Evolutionary conservation across 2,329 filamentous ascomycete genomes (phyloP).

Genomic region (Hypoxylon sp.): DNA sequence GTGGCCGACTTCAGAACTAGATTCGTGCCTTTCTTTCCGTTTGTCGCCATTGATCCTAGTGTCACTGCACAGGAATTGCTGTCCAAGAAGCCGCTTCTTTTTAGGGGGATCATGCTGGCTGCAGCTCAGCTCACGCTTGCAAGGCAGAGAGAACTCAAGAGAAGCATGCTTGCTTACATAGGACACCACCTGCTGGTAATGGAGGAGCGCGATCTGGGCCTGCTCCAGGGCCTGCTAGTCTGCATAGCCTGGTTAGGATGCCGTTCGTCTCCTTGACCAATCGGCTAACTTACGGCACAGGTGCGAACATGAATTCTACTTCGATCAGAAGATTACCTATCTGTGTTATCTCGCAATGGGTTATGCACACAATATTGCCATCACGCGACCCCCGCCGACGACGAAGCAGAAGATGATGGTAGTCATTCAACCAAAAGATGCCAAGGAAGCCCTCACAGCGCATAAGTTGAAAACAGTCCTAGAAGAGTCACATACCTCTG

Average conservation of each 20-base stretch:
- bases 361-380: conserved; percentile 52
- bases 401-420: conserved; percentile 28
- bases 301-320: conserved; percentile 48
- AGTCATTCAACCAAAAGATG: conserved; percentile 23
- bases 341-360: conserved; percentile 52
- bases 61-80: conserved; percentile 44
- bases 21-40: conserved; percentile 50
- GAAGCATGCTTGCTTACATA: conserved; percentile 52
- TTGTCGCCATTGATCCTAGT: conserved; percentile 46
- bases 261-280: not conserved
- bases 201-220: conserved; percentile 52
- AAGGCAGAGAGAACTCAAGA: conserved; percentile 51
- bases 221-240: conserved; percentile 57
- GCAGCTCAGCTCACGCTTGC: conserved; percentile 44
- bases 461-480: conserved; percentile 20
- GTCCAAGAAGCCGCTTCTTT: conserved; percentile 49
- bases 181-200: conserved; percentile 53
- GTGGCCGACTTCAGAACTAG: conserved; percentile 46
- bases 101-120: conserved; percentile 51
- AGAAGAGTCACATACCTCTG: conserved; percentile 44
- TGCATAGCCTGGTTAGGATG: conserved; percentile 54
- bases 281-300: conserved; percentile 32
- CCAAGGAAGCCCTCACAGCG: conserved; percentile 24
- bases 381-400: conserved; percentile 41
- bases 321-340: conserved; percentile 48